Evolutionary conservation across 345 rosid genomes (phyloP).

Genomic region (Eucalyptus marginata): DNA sequence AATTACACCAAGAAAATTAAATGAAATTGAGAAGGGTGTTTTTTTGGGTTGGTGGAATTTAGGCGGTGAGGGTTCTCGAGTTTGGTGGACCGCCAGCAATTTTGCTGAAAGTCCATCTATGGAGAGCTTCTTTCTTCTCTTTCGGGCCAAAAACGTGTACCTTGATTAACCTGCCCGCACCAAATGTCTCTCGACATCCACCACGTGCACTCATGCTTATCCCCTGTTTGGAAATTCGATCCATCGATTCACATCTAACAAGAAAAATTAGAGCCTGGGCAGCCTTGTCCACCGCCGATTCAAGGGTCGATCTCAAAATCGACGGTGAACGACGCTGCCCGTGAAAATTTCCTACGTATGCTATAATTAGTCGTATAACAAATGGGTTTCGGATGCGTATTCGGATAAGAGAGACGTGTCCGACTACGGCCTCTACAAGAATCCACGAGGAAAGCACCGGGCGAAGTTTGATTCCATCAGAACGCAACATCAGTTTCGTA

Average conservation of each 20-base stretch:
- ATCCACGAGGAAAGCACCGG: background rate
- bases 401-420: background rate
- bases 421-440: accelerated
- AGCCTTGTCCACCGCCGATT: background rate
- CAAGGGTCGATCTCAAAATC: background rate
- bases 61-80: background rate
- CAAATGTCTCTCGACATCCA: background rate
- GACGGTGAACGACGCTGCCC: accelerated
- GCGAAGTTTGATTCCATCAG: too few species aligned
- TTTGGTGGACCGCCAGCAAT: background rate
- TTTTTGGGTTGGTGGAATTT: background rate
- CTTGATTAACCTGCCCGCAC: background rate
- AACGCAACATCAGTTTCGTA: too few species aligned
- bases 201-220: background rate
- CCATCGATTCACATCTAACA: background rate
- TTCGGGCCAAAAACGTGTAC: background rate
- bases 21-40: background rate
- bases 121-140: background rate
- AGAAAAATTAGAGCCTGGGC: background rate
- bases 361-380: accelerated
- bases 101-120: background rate
- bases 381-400: background rate
- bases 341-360: background rate
- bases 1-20: too few species aligned
- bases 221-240: background rate